Evolutionary conservation across 768 basidiomycete genomes (phyloP).

Genomic region (Cystobasidium tubakii): DNA sequence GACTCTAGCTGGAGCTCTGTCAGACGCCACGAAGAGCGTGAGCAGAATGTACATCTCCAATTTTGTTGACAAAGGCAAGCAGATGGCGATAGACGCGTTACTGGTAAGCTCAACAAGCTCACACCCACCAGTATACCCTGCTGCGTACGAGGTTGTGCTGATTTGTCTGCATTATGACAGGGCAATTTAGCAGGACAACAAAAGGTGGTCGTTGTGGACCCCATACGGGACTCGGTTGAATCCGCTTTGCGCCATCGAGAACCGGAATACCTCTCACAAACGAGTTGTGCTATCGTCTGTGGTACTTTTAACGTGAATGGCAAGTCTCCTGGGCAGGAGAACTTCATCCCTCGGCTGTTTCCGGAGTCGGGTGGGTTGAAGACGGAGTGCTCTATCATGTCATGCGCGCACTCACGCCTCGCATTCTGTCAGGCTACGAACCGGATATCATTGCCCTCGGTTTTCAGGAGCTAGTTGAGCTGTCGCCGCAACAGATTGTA

Average conservation of each 20-base stretch:
- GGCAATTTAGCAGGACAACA: conserved; percentile 84
- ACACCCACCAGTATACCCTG: no score
- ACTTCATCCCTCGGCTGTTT: conserved; percentile 82
- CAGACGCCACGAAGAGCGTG: conserved; percentile 82
- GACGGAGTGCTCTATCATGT: no score
- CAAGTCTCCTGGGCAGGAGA: conserved; percentile 68
- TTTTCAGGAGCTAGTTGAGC: conserved; percentile 94
- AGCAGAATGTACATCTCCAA: conserved; percentile 93
- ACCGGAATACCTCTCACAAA: conserved; percentile 74
- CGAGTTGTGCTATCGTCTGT: conserved; percentile 66
- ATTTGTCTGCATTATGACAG: no score
- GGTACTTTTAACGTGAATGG: conserved; percentile 98
- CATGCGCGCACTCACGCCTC: no score
- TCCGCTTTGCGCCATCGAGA: conserved; percentile 63
- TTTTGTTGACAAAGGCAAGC: conserved; percentile 91
- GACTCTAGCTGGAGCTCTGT: conserved; percentile 82
- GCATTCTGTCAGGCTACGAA: conserved; percentile 38
- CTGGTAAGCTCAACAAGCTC: conserved; percentile 58
- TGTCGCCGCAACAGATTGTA: conserved; percentile 95
- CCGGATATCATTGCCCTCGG: conserved; percentile 86
- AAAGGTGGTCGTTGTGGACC: conserved; percentile 86
- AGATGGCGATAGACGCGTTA: conserved; percentile 89
- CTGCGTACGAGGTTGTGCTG: no score
- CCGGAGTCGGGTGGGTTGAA: conserved; percentile 66
- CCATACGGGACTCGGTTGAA: conserved; percentile 80